Evolutionary conservation across 208 protist genomes (phyloP).

Genomic region (Wallacemonas collosoma): DNA sequence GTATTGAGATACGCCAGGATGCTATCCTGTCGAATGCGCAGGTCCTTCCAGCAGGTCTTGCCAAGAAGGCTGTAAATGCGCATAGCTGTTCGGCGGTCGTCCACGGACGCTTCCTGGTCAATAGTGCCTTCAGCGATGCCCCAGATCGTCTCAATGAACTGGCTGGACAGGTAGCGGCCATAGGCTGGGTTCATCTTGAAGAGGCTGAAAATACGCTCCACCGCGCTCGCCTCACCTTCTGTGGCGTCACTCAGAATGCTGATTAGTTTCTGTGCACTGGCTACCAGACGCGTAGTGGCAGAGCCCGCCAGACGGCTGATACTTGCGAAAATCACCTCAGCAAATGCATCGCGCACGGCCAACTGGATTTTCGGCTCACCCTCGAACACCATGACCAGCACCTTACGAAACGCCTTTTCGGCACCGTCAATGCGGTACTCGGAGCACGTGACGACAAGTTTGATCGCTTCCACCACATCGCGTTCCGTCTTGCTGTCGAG

Average conservation of each 20-base stretch:
- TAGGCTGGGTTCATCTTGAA: constrained; percentile 64
- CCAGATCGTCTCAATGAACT: constrained; percentile 89
- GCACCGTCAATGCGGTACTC: constrained; percentile 74
- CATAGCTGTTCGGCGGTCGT: constrained; percentile 84
- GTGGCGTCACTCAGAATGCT: constrained; percentile 56
- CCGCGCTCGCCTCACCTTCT: constrained; percentile 86
- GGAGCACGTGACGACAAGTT: constrained; percentile 81
- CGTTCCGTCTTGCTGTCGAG: constrained; percentile 86
- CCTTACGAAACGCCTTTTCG: constrained; percentile 67
- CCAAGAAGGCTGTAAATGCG: constrained; percentile 86
- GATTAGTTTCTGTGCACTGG: constrained; percentile 84
- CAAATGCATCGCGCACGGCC: constrained; percentile 89
- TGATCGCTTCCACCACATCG: constrained; percentile 88
- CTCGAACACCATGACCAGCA: constrained; percentile 89
- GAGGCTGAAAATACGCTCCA: constrained; percentile 80
- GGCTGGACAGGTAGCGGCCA: constrained; percentile 56
- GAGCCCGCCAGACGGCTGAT: constrained; percentile 67
- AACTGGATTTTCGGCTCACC: constrained; percentile 88
- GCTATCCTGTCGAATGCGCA: constrained; percentile 66
- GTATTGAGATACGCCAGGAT: constrained; percentile 72
- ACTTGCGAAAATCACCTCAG: constrained; percentile 80
- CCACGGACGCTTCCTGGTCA: constrained; percentile 45
- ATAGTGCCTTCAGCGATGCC: constrained; percentile 80
- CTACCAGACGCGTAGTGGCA: constrained; percentile 50
- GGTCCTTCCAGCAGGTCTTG: constrained; percentile 69